phyloP scores from a whole-genome alignment of 805 yeast species.

The Peterozyma toletana region DNA sequence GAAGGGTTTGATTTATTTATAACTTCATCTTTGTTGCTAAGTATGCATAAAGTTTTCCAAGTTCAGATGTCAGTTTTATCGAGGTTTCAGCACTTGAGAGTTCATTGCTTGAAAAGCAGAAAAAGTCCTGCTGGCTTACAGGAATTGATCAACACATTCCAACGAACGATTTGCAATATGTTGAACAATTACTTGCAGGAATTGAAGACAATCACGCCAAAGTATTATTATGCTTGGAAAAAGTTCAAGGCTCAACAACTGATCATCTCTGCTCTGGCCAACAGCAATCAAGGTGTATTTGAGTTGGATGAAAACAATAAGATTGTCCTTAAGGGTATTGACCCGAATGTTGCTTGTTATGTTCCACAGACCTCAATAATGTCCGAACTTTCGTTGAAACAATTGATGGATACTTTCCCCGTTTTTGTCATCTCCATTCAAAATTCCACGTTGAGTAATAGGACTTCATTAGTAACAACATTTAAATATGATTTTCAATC shows the following conservation, averaged over 20 bases:
- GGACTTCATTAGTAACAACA: no score
- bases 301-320: neutral
- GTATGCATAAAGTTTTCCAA: constrained; percentile 6
- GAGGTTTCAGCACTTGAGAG: constrained; percentile 21
- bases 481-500: neutral
- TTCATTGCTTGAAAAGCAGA: constrained; percentile 9
- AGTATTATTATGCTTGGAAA: constrained; percentile 9
- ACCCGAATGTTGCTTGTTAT: neutral
- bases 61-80: constrained; percentile 11
- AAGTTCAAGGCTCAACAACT: constrained; percentile 8
- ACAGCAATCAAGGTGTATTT: neutral
- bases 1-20: constrained; percentile 29
- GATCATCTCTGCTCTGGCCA: constrained; percentile 1
- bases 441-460: no score
- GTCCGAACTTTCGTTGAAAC: neutral
- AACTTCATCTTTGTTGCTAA: constrained; percentile 16
- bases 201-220: constrained; percentile 6
- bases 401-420: neutral
- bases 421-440: neutral
- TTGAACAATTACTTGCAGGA: constrained; percentile 16
- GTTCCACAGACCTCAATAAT: constrained; percentile 5
- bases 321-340: neutral
- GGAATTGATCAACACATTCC: constrained; percentile 6
- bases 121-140: neutral
- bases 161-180: constrained; percentile 19